Percentiles rank a stretch among this genome's conserved stretches.
phyloP scores from a whole-genome alignment of 768 basidiomycete species.

The Harrya chromipes region DNA sequence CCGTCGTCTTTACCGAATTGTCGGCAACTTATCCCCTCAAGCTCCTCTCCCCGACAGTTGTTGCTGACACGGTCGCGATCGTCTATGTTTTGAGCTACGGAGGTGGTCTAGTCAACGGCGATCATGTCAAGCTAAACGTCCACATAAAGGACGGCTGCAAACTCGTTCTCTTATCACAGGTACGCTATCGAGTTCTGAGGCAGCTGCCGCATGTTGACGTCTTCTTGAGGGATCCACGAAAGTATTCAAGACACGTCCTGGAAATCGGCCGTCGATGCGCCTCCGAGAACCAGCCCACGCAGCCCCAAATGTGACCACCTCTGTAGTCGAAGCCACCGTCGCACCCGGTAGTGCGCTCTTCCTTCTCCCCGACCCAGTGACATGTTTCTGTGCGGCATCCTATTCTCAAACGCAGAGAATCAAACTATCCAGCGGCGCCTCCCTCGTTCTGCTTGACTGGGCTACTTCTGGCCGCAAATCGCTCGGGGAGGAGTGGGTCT shows the following conservation, averaged over 20 bases:
- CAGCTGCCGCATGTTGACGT: neutral
- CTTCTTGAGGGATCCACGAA: constrained; percentile 80
- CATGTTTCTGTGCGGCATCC: constrained; percentile 80
- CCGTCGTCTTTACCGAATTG: constrained; percentile 67
- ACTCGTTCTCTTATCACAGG: constrained; percentile 84
- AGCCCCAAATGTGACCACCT: constrained; percentile 44
- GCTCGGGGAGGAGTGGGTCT: constrained; percentile 86
- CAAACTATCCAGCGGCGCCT: constrained; percentile 54
- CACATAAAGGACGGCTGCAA: constrained; percentile 53
- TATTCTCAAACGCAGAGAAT: constrained; percentile 88
- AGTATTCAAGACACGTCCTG: constrained; percentile 79
- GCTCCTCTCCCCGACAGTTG: constrained; percentile 68
- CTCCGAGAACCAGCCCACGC: constrained; percentile 11
- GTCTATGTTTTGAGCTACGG: constrained; percentile 87
- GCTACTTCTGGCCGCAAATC: constrained; percentile 83
- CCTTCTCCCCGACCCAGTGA: constrained; percentile 89
- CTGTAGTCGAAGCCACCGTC: constrained; percentile 60
- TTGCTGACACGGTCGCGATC: constrained; percentile 51
- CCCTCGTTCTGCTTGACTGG: constrained; percentile 84
- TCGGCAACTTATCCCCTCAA: constrained; percentile 86
- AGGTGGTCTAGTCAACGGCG: constrained; percentile 88
- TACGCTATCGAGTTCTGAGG: constrained; percentile 29
- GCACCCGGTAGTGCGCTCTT: constrained; percentile 56
- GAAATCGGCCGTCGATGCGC: constrained; percentile 52
- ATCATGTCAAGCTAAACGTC: constrained; percentile 62